Base-by-base conservation (phyloP, 345 rosid species). In the Orychophragmus violaceus region DNA sequence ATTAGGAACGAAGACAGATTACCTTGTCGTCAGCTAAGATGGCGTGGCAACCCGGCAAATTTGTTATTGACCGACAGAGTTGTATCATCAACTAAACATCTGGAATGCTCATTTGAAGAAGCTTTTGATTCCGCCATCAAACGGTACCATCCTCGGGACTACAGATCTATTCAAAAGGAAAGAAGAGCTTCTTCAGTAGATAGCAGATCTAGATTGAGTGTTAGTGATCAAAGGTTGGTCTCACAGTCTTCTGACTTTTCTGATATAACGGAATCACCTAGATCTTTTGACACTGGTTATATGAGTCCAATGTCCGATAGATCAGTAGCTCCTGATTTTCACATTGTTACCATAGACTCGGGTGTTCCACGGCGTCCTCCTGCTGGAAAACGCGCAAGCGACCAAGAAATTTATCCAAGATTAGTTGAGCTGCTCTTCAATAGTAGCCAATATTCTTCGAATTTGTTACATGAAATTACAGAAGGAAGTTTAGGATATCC, bases 11-110 rank as follows among this genome's bases (percentile, higher is more conserved):
- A 94, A 77, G 99, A 94, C 79, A 83, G 99, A 61, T 81, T 94
- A 61, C 95, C 95, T 70, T 94, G 96, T 74, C 99, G 84, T 62
- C 83, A 90, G 64, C 88, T 94, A 46, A 77, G 93, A 69, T 94
- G 99, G 99, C 97, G 99, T 36, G 99, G 99, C 46, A 94, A 94
- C 86, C 82, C 96, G 11, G 88, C 96, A 63, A 94, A 94, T 82
- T 74, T 94, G 44, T 81, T 94, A 79, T 70, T 84, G 76, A 84
- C 99, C 5, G 97, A 94, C 54, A 84, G 84, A 69, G 59, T 77
- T 66, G 29, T 72, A 36, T 80, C 88, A 39, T 49, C 70, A 60
- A 27, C 68, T 22, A 74, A 61, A 54, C 73, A 76, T 62, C 62
- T 73, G 21, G 83, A 84, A 70, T 53, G 77, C 52, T 78, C 82